A percentile compares a stretch with the other conserved stretches of the same genome.
Evolutionary conservation across 192 early-diverging fungal species (phyloP).

Genomic region (Podila minutissima): DNA sequence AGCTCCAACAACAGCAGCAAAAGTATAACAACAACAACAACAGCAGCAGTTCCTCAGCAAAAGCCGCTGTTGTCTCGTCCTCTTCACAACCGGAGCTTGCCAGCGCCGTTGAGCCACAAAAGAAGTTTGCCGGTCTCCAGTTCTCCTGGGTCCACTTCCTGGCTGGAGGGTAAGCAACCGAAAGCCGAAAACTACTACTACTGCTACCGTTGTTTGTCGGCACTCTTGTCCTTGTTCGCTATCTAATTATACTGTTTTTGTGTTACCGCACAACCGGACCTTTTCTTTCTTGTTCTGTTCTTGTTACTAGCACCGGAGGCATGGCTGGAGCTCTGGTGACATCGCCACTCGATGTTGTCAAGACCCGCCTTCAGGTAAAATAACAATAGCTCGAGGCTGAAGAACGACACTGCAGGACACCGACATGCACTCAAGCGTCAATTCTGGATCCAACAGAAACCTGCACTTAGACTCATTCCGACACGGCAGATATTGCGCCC

Average conservation of each 20-base stretch:
- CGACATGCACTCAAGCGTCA: no score
- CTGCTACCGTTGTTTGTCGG: no score
- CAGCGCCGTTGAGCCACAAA: constrained; percentile 12
- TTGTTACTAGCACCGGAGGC: constrained; percentile 66
- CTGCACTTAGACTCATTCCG: no score
- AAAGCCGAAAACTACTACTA: background rate
- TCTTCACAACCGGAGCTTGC: background rate
- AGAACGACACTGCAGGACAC: no score
- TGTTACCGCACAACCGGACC: background rate
- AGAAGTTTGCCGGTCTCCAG: constrained; percentile 33
- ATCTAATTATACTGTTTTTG: background rate
- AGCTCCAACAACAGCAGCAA: constrained; percentile 22
- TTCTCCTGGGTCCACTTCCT: constrained; percentile 67
- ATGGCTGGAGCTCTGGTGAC: constrained; percentile 88
- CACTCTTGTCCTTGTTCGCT: background rate
- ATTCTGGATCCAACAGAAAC: no score
- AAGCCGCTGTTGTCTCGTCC: background rate
- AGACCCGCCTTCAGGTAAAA: constrained; percentile 89
- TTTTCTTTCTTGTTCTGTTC: background rate
- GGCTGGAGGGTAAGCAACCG: constrained; percentile 68
- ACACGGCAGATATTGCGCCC: no score
- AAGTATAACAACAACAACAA: background rate
- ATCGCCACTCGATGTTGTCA: constrained; percentile 94
- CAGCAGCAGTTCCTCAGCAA: constrained; percentile 9
- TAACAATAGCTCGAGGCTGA: background rate